Percentiles rank a stretch among this genome's conserved stretches.
Conservation (phyloP, 106 monocot genomes). For the Ottelia alismoides region DNA sequence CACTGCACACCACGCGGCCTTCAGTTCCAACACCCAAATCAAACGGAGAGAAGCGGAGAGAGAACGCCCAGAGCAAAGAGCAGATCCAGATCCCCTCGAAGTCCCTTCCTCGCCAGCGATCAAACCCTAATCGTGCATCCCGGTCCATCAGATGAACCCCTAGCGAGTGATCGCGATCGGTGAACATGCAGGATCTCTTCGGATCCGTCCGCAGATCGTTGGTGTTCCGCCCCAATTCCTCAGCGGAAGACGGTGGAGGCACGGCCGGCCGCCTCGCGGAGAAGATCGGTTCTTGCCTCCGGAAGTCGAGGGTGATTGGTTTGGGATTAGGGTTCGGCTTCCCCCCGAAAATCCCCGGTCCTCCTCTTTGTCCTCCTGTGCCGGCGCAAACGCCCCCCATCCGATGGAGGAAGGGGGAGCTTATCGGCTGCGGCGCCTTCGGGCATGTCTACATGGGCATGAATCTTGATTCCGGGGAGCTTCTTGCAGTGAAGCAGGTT, state of each 20-base stretch:
- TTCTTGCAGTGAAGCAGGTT: conserved; percentile 80
- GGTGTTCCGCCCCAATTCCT: conserved; percentile 35
- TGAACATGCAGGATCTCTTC: conserved; percentile 73
- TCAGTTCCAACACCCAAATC: too few species aligned
- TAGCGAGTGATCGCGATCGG: conserved; percentile 1
- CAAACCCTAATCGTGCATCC: not conserved
- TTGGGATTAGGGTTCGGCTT: conserved; percentile 48
- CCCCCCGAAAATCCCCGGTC: conserved; percentile 24
- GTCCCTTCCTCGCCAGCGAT: not conserved
- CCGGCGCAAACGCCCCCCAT: conserved; percentile 9
- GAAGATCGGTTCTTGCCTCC: conserved; percentile 59
- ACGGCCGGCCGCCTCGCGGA: conserved; percentile 27
- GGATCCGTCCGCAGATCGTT: conserved; percentile 84
- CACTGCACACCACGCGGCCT: too few species aligned
- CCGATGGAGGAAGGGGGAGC: conserved; percentile 86
- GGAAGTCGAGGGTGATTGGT: conserved; percentile 76
- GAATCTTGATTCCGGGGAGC: conserved; percentile 93
- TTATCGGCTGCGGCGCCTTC: conserved; percentile 85
- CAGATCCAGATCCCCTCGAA: too few species aligned
- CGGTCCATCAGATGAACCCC: not conserved
- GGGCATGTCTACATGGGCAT: conserved; percentile 96
- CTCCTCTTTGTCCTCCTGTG: not conserved
- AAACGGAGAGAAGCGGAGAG: too few species aligned
- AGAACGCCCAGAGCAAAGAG: too few species aligned
- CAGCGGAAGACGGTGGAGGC: conserved; percentile 5